Percentiles rank a stretch among this genome's conserved stretches.
These are phyloP conservation scores for Pancytospora philotis DNA, from an alignment of 371 early-diverging fungal species.

Conservation along the genomic window DNA sequence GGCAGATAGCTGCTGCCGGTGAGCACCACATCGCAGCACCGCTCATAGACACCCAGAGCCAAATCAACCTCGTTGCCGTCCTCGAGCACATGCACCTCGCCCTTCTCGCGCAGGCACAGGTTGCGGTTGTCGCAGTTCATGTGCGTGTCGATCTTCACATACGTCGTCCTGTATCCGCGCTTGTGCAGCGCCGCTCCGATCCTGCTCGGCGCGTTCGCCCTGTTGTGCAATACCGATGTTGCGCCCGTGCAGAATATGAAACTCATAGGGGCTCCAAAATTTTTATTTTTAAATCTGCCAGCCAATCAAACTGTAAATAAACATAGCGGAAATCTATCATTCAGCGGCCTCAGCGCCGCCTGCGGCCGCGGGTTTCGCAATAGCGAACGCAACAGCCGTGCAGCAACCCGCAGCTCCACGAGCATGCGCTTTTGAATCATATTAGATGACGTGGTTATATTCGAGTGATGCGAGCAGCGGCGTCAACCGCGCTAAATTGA, in stretches of 20 bases:
- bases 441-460: too few species aligned
- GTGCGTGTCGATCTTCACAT: slow-evolving; percentile 98
- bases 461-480: too few species aligned
- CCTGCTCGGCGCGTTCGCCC: slow-evolving; percentile 91
- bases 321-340: not conserved
- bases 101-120: slow-evolving; percentile 83
- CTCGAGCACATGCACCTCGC: slow-evolving; percentile 92
- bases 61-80: slow-evolving; percentile 98
- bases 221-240: slow-evolving; percentile 93
- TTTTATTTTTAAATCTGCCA: slow-evolving; percentile 1
- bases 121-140: slow-evolving; percentile 96
- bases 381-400: not conserved
- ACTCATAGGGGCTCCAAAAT: slow-evolving; percentile 53
- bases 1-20: slow-evolving; percentile 91
- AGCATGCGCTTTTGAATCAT: not conserved
- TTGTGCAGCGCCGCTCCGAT: slow-evolving; percentile 86
- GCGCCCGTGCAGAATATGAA: slow-evolving; percentile 94
- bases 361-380: not conserved
- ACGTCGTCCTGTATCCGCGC: slow-evolving; percentile 78
- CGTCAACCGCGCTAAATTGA: too few species aligned
- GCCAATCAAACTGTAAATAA: slow-evolving; percentile 4
- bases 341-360: not conserved
- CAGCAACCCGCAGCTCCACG: not conserved
- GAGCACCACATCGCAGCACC: slow-evolving; percentile 80
- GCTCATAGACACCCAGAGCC: slow-evolving; percentile 96